Percentiles rank a stretch among this genome's conserved stretches.
These are phyloP conservation scores for Pleurotus cornucopiae DNA, from an alignment of 768 basidiomycete species.

Conservation along the genomic window DNA sequence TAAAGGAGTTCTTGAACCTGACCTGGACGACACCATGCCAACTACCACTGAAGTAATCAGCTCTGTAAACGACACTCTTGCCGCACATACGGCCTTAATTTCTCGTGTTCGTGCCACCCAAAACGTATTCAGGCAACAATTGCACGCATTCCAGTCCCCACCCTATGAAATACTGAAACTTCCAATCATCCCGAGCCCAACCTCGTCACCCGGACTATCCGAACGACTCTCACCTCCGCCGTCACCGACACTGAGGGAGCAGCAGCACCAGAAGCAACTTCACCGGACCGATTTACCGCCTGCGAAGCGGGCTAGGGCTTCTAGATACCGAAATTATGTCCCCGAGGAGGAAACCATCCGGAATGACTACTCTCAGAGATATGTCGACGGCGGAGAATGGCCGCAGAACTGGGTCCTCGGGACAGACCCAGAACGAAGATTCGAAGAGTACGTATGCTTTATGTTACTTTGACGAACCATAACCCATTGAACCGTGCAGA, in stretches of 20 bases:
- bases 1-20: too few relatives aligned
- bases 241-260: conserved; percentile 34
- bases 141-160: conserved; percentile 52
- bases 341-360: conserved; percentile 95
- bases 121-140: conserved; percentile 48
- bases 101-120: conserved; percentile 53
- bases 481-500: conserved; percentile 34
- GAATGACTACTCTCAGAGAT: conserved; percentile 90
- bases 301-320: conserved; percentile 69
- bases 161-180: conserved; percentile 51
- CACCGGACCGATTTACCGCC: conserved; percentile 45
- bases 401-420: conserved; percentile 93
- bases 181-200: conserved; percentile 55
- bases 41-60: conserved; percentile 48
- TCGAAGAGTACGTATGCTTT: conserved; percentile 78
- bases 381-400: conserved; percentile 90
- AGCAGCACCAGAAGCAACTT: conserved; percentile 27
- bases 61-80: conserved; percentile 63
- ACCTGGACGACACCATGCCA: too few relatives aligned
- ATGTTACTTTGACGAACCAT: conserved; percentile 5
- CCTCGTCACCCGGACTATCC: conserved; percentile 42
- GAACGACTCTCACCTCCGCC: conserved; percentile 39
- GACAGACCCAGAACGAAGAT: conserved; percentile 81
- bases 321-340: conserved; percentile 76
- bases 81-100: conserved; percentile 57